These are phyloP conservation scores for Wickerhamomyces chambardii DNA, from an alignment of 805 yeast genomes.

Conservation along the genomic window DNA sequence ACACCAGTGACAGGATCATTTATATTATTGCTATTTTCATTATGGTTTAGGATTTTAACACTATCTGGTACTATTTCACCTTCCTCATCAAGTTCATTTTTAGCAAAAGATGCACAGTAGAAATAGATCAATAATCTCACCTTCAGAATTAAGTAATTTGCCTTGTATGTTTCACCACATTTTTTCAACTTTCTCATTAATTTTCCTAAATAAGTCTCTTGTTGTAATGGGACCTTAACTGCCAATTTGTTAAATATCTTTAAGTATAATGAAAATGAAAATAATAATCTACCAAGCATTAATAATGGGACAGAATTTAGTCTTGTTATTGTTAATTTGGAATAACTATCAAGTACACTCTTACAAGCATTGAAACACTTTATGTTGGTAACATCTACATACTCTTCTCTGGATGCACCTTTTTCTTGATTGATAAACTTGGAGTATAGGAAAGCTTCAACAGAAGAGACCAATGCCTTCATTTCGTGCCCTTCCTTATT, in stretches of 20 bases:
- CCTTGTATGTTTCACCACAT: conserved; percentile 8
- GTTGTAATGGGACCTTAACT: conserved; percentile 9
- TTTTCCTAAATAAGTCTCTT: conserved; percentile 4
- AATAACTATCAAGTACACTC: conserved; percentile 10
- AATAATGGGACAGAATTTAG: conserved; percentile 12
- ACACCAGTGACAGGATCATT: too few species aligned
- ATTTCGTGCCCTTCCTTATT: background rate
- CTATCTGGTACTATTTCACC: background rate
- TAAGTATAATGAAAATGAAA: conserved; percentile 16
- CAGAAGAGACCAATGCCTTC: conserved; percentile 8
- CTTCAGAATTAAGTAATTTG: conserved; percentile 13
- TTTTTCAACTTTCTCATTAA: conserved; percentile 8
- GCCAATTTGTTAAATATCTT: conserved; percentile 12
- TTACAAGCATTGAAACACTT: conserved; percentile 15
- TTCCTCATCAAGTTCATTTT: conserved; percentile 10
- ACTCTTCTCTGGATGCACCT: background rate
- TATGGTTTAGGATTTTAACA: too few species aligned
- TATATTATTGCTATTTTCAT: background rate
- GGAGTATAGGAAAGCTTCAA: conserved; percentile 17
- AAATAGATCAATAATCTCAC: conserved; percentile 15
- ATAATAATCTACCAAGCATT: conserved; percentile 17
- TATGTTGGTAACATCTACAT: background rate
- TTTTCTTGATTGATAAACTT: conserved; percentile 4
- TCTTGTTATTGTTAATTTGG: conserved; percentile 7
- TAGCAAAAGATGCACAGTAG: conserved; percentile 18